Percentiles rank a stretch among this genome's conserved stretches.
These are phyloP conservation scores for Onygena corvina DNA, from an alignment of 2,329 filamentous ascomycete genomes.

Conservation along the genomic window DNA sequence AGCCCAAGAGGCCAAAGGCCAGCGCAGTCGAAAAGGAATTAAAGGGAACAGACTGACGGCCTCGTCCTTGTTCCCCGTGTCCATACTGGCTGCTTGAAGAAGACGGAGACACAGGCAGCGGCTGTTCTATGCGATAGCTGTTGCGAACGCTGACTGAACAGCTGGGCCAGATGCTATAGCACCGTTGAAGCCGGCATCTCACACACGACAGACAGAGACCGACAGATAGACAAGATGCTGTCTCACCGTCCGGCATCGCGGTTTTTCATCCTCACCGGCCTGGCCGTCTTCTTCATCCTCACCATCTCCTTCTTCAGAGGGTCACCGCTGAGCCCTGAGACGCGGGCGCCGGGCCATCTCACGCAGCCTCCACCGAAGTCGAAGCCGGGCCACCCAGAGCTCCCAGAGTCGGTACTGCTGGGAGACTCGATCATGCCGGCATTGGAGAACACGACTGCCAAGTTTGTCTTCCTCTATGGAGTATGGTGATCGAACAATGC, in stretches of 20 bases:
- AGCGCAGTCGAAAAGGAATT: neutral
- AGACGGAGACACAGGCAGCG: neutral
- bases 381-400: conserved; percentile 12
- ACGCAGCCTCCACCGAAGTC: conserved; percentile 20
- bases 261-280: conserved; percentile 26
- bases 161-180: neutral
- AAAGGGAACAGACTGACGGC: neutral
- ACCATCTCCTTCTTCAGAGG: conserved; percentile 30
- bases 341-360: conserved; percentile 33
- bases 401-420: conserved; percentile 27
- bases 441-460: conserved; percentile 39
- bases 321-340: conserved; percentile 28
- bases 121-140: neutral
- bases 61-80: neutral
- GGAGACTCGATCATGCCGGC: conserved; percentile 37
- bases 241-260: conserved; percentile 28
- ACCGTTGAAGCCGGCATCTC: neutral
- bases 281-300: conserved; percentile 26
- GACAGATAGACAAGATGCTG: conserved; percentile 4
- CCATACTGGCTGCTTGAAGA: neutral
- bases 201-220: neutral
- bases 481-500: neutral
- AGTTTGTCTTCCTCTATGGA: conserved; percentile 20
- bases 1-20: neutral
- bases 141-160: neutral